These are phyloP conservation scores for Mucor irregularis DNA, from an alignment of 371 early-diverging fungal species.

Conservation along the genomic window DNA sequence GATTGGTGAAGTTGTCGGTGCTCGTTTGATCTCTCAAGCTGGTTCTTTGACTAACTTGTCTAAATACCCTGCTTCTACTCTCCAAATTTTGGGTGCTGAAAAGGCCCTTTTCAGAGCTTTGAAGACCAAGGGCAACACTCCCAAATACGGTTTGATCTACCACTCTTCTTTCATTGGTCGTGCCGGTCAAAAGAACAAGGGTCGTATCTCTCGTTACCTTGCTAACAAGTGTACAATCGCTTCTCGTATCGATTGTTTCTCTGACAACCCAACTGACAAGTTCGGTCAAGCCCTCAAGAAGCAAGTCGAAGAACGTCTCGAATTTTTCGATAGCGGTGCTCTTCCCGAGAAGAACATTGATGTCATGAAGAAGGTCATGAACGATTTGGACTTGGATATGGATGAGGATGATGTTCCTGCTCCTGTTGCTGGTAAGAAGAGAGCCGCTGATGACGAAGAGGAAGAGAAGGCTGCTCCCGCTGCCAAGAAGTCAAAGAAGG, in stretches of 20 bases:
- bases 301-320: conserved; percentile 96
- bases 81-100: conserved; percentile 99
- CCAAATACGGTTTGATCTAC: conserved; percentile 99
- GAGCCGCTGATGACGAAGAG: conserved; percentile 33
- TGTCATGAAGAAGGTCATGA: conserved; percentile 90
- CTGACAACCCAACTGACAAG: conserved; percentile 79
- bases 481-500: conserved; percentile 54
- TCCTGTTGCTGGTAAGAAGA: conserved; percentile 30
- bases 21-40: conserved; percentile 94
- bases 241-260: conserved; percentile 97
- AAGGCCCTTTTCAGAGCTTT: conserved; percentile 98
- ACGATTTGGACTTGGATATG: conserved; percentile 64
- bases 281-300: conserved; percentile 96
- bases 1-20: conserved; percentile 97
- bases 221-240: conserved; percentile 99
- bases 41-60: conserved; percentile 96
- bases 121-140: conserved; percentile 98
- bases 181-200: conserved; percentile 97
- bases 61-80: conserved; percentile 97
- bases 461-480: conserved; percentile 27
- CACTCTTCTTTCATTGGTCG: conserved; percentile 95
- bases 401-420: conserved; percentile 33
- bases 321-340: conserved; percentile 90
- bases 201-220: conserved; percentile 95
- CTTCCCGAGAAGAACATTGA: conserved; percentile 91